Evolutionary conservation across 164 flowering plant genomes (phyloP).

Genomic region (Dillenia suffruticosa): DNA sequence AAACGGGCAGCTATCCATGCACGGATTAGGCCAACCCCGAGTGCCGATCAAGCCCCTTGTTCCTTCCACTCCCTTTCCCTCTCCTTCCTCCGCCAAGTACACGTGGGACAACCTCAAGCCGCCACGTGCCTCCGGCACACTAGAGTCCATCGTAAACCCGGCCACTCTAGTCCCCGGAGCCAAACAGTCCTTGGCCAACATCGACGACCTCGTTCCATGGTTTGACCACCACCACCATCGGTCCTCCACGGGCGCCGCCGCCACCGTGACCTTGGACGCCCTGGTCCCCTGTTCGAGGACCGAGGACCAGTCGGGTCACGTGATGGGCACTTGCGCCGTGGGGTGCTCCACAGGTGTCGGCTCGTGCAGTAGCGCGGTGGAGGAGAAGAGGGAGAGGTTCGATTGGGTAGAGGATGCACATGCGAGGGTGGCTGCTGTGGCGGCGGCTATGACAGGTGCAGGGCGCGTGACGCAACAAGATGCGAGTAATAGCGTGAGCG

Average conservation of each 20-base stretch:
- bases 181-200: slow-evolving; percentile 5
- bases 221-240: slow-evolving; percentile 20
- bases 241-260: slow-evolving; percentile 2
- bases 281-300: slow-evolving; percentile 52
- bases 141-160: slow-evolving; percentile 83
- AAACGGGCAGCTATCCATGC: slow-evolving; percentile 78
- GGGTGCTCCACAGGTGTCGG: slow-evolving; percentile 40
- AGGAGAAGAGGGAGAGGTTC: neutral
- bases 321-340: slow-evolving; percentile 14
- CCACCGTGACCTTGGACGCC: slow-evolving; percentile 47
- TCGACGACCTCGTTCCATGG: slow-evolving; percentile 37
- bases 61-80: slow-evolving; percentile 3
- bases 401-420: slow-evolving; percentile 7
- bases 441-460: neutral
- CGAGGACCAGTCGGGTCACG: slow-evolving; percentile 13
- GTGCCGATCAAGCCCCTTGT: slow-evolving; percentile 16
- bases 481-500: slow-evolving; percentile 41
- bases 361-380: slow-evolving; percentile 41
- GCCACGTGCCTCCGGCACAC: slow-evolving; percentile 61
- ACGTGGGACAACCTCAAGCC: slow-evolving; percentile 33
- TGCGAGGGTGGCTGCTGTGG: slow-evolving; percentile 15
- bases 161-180: slow-evolving; percentile 30
- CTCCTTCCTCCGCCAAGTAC: slow-evolving; percentile 15
- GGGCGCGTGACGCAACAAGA: slow-evolving; percentile 11
- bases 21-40: slow-evolving; percentile 65